Evolutionary conservation across 2,329 filamentous ascomycete species (phyloP).

Genomic region (Ceratocystis lukuohia): DNA sequence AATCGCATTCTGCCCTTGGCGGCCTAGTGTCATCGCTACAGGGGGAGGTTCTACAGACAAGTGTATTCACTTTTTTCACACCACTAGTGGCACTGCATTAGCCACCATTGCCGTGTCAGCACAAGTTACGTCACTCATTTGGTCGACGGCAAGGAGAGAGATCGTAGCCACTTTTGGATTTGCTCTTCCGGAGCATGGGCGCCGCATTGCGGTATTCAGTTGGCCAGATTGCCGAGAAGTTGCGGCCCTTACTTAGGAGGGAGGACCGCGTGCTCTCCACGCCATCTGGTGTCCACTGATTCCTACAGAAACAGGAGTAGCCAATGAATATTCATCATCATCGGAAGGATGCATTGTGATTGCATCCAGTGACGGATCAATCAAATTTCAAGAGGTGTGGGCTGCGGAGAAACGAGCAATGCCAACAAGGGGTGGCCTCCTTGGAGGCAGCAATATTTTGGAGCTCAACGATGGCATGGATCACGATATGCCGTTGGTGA

Average conservation of each 20-base stretch:
- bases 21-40: conserved; percentile 71
- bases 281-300: conserved; percentile 68
- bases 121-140: conserved; percentile 85
- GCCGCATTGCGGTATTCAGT: conserved; percentile 80
- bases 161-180: conserved; percentile 92
- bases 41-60: conserved; percentile 90
- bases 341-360: conserved; percentile 61
- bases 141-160: conserved; percentile 73
- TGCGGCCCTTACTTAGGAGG: conserved; percentile 71
- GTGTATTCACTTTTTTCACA: conserved; percentile 92
- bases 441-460: conserved; percentile 50
- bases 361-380: conserved; percentile 77
- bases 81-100: conserved; percentile 64
- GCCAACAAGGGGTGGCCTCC: conserved; percentile 22
- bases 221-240: conserved; percentile 88
- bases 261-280: conserved; percentile 66
- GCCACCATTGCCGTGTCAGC: conserved; percentile 86
- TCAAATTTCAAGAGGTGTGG: conserved; percentile 97
- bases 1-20: conserved; percentile 94
- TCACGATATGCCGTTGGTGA: conserved; percentile 34
- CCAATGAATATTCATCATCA: conserved; percentile 22
- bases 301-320: conserved; percentile 24
- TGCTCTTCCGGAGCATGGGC: conserved; percentile 75
- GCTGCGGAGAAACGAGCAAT: conserved; percentile 46
- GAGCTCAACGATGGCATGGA: conserved; percentile 71